These are phyloP conservation scores for Annulohypoxylon nitens DNA, from an alignment of 495 filamentous ascomycete genomes.

Conservation along the genomic window DNA sequence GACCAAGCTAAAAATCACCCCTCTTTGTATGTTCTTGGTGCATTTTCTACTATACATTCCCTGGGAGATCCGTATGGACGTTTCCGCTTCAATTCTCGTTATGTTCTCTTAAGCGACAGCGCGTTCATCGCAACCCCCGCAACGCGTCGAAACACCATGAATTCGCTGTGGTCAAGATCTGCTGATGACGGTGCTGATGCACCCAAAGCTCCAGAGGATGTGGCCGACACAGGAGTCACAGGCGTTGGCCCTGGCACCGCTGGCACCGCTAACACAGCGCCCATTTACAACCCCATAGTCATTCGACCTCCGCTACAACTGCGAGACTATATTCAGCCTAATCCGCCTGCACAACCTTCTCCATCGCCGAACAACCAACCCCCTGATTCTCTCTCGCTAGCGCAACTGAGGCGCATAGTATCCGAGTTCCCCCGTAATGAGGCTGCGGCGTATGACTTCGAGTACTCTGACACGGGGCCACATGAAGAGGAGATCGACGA, in stretches of 20 bases:
- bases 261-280: conserved; percentile 30
- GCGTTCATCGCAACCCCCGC: conserved; percentile 38
- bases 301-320: conserved; percentile 49
- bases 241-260: conserved; percentile 46
- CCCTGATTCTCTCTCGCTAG: conserved; percentile 83
- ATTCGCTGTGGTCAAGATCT: conserved; percentile 57
- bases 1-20: conserved; percentile 5
- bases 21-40: not conserved
- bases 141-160: conserved; percentile 55
- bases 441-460: conserved; percentile 91
- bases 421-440: conserved; percentile 82
- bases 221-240: conserved; percentile 52
- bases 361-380: conserved; percentile 52
- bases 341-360: conserved; percentile 42
- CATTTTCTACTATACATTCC: not conserved
- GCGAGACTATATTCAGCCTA: conserved; percentile 50
- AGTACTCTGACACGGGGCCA: conserved; percentile 83
- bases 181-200: conserved; percentile 50
- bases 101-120: conserved; percentile 35
- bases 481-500: conserved; percentile 93
- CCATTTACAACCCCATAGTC: conserved; percentile 30
- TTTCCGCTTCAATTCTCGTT: conserved; percentile 11
- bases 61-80: conserved; percentile 8
- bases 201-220: conserved; percentile 41
- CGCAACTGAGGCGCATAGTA: conserved; percentile 83